These are phyloP conservation scores for Sarcocystis neurona DNA, from an alignment of 169 alveolate species.

Conservation along the genomic window DNA sequence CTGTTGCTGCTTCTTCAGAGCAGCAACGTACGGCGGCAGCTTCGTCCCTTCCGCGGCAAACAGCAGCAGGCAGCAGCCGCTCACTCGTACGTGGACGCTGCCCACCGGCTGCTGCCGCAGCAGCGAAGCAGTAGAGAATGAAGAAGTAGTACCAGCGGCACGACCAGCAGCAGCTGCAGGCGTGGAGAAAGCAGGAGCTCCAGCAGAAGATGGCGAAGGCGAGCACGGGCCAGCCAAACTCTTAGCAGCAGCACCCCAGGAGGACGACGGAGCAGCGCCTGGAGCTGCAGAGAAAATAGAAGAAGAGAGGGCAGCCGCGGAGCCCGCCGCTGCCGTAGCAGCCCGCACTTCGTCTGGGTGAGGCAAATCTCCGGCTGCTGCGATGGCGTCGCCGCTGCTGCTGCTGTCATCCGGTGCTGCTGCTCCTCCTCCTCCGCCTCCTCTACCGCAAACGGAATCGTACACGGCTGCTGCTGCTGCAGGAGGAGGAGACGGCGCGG, in stretches of 20 bases:
- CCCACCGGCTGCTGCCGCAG: constrained; percentile 34
- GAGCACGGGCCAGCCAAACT: too few species aligned
- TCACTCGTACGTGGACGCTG: not conserved
- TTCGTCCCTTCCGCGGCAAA: constrained; percentile 34
- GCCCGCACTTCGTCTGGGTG: too few species aligned
- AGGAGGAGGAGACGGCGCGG: constrained; percentile 24
- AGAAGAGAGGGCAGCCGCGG: too few species aligned
- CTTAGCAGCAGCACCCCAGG: too few species aligned
- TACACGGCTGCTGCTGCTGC: too few species aligned
- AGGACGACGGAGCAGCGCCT: not conserved
- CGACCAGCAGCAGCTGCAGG: too few species aligned
- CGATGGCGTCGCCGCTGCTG: not conserved
- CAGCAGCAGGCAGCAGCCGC: constrained; percentile 33
- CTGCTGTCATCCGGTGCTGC: not conserved
- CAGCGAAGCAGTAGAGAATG: not conserved
- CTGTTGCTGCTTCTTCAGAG: constrained; percentile 51
- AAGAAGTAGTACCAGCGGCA: not conserved
- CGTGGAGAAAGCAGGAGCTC: too few species aligned
- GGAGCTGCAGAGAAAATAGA: not conserved
- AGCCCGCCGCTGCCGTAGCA: too few species aligned
- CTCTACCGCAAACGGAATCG: too few species aligned
- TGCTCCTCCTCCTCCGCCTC: too few species aligned
- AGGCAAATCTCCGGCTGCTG: not conserved
- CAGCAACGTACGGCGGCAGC: not conserved
- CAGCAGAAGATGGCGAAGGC: too few species aligned